These are phyloP conservation scores for Haplosporangium sp. DNA, from an alignment of 371 early-diverging fungal genomes.

Conservation along the genomic window DNA sequence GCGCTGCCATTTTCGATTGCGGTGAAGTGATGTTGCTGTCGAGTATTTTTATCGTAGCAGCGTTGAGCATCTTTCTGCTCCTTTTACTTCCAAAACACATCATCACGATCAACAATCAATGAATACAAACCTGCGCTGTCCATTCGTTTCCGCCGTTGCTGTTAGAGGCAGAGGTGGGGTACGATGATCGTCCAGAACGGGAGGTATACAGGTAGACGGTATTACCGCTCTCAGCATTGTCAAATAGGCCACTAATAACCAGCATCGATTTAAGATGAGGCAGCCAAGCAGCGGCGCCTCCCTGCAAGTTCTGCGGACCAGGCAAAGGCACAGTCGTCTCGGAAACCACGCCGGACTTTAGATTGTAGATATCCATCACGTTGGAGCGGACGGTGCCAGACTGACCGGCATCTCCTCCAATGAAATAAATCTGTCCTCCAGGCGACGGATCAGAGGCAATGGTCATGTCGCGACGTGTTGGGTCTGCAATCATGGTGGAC, in stretches of 20 bases:
- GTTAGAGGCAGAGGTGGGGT: background rate
- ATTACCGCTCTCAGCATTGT: slow-evolving; percentile 12
- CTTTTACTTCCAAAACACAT: background rate
- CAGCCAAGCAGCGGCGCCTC: slow-evolving; percentile 23
- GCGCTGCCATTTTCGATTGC: too few relatives aligned
- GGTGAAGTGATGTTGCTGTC: too few relatives aligned
- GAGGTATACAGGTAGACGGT: slow-evolving; percentile 20
- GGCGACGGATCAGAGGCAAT: slow-evolving; percentile 19
- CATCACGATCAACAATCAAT: background rate
- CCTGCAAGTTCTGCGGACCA: slow-evolving; percentile 28
- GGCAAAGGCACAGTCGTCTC: slow-evolving; percentile 22
- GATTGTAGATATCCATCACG: slow-evolving; percentile 16
- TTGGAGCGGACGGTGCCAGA: slow-evolving; percentile 12
- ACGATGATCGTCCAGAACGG: background rate
- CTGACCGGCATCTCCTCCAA: slow-evolving; percentile 15
- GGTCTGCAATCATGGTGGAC: slow-evolving; percentile 17
- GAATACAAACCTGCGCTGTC: slow-evolving; percentile 22
- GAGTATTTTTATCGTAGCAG: too few relatives aligned
- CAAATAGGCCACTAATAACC: slow-evolving; percentile 17
- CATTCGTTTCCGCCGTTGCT: slow-evolving; percentile 7
- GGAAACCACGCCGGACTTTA: slow-evolving; percentile 16
- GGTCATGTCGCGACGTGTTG: slow-evolving; percentile 29
- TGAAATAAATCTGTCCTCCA: slow-evolving; percentile 19
- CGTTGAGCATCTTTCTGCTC: too few relatives aligned
- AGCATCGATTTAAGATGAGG: slow-evolving; percentile 16